Percentiles rank a stretch among this genome's conserved stretches.
These are phyloP conservation scores for Tylopilus subfusipes DNA, from an alignment of 768 basidiomycete species.

Conservation along the genomic window DNA sequence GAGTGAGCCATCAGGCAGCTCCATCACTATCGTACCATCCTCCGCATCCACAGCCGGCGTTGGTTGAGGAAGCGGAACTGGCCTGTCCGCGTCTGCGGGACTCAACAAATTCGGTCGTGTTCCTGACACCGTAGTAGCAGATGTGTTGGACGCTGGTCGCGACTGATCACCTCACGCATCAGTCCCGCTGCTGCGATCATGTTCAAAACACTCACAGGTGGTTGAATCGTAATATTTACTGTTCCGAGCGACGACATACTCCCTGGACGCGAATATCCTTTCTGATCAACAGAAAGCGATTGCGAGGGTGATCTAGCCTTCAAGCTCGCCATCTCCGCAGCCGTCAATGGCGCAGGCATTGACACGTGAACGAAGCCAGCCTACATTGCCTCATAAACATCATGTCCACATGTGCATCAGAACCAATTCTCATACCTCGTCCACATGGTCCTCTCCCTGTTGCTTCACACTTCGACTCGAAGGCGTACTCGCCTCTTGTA, in stretches of 20 bases:
- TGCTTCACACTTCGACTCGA: slow-evolving; percentile 32
- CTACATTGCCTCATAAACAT: slow-evolving; percentile 17
- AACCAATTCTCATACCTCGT: slow-evolving; percentile 28
- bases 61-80: slow-evolving; percentile 29
- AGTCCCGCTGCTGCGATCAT: not conserved
- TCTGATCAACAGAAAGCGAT: slow-evolving; percentile 25
- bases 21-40: slow-evolving; percentile 22
- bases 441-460: slow-evolving; percentile 33
- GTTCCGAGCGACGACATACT: slow-evolving; percentile 31
- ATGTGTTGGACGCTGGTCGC: slow-evolving; percentile 37
- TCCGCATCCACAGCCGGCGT: slow-evolving; percentile 2
- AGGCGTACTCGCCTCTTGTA: slow-evolving; percentile 27
- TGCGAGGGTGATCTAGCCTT: slow-evolving; percentile 17
- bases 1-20: slow-evolving; percentile 25
- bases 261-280: slow-evolving; percentile 22
- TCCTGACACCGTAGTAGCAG: slow-evolving; percentile 23
- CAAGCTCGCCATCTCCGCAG: slow-evolving; percentile 22
- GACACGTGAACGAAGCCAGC: slow-evolving; percentile 35
- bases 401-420: slow-evolving; percentile 1
- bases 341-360: slow-evolving; percentile 29
- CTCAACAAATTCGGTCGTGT: slow-evolving; percentile 34
- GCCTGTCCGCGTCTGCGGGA: slow-evolving; percentile 39
- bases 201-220: slow-evolving; percentile 23
- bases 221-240: slow-evolving; percentile 32
- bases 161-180: slow-evolving; percentile 28